Conservation (phyloP, 225 moss, liverwort and hornwort genomes). For the Thuidium tamariscinum region DNA sequence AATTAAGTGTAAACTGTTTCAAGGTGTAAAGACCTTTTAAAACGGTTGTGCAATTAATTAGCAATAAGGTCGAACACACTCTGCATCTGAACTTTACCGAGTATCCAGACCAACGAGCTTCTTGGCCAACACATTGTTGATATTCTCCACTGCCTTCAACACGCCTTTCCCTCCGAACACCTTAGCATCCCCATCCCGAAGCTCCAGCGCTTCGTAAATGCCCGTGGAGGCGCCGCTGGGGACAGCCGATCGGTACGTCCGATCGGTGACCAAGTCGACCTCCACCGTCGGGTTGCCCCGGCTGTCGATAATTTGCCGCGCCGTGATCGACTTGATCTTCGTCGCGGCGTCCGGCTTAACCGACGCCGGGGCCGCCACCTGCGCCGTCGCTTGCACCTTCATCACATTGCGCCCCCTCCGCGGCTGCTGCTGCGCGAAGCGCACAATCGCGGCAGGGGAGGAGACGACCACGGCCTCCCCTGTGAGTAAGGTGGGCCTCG, state of each 20-base stretch:
- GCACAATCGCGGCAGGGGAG: background rate
- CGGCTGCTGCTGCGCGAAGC: background rate
- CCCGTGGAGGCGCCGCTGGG: conserved; percentile 52
- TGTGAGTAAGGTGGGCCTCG: background rate
- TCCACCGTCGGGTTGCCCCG: conserved; percentile 52
- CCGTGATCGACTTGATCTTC: conserved; percentile 29
- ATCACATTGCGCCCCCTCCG: background rate
- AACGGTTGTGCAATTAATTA: background rate
- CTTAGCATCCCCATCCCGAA: conserved; percentile 32
- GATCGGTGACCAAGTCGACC: conserved; percentile 44
- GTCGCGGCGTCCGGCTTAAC: background rate
- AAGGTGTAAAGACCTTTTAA: background rate
- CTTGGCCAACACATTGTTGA: conserved; percentile 36
- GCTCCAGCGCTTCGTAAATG: conserved; percentile 45
- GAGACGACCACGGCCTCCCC: background rate
- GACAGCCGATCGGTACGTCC: conserved; percentile 24
- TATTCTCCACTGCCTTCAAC: conserved; percentile 45
- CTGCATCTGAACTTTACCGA: conserved; percentile 1
- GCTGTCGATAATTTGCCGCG: conserved; percentile 45
- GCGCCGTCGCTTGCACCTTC: conserved; percentile 13
- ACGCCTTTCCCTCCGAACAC: conserved; percentile 44
- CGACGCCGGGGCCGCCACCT: background rate
- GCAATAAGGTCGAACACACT: background rate
- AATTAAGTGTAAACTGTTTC: background rate
- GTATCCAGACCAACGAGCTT: conserved; percentile 42